Conservation (phyloP, 352 stramenopile genomes). For the Phytophthora podocarpi region DNA sequence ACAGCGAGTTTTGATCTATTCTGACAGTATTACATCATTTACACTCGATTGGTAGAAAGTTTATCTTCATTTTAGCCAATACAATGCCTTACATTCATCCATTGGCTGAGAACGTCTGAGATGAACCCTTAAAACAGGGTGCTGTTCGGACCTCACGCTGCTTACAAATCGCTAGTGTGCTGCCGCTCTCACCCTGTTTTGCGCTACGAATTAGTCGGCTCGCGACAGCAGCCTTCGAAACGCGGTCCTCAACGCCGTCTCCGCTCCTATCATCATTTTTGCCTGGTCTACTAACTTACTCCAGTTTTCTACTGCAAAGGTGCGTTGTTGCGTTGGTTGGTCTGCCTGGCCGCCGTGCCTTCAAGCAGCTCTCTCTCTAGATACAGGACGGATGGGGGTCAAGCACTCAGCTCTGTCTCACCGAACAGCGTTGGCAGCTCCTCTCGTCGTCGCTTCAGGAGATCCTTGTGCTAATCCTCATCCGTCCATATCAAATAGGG, state of each 20-base stretch:
- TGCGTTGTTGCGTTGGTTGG: conserved; percentile 18
- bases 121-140: conserved; percentile 21
- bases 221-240: background rate
- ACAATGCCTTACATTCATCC: conserved; percentile 13
- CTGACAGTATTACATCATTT: background rate
- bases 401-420: background rate
- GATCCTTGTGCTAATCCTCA: too few relatives aligned
- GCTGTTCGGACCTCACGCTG: background rate
- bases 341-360: background rate
- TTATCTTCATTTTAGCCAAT: conserved; percentile 7
- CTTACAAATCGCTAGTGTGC: conserved; percentile 24
- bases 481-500: background rate
- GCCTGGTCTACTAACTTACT: conserved; percentile 74
- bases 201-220: conserved; percentile 16
- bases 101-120: conserved; percentile 33
- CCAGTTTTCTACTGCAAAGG: conserved; percentile 39
- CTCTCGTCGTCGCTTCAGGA: too few relatives aligned
- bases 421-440: too few relatives aligned
- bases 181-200: conserved; percentile 10
- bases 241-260: background rate
- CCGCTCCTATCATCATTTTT: conserved; percentile 54
- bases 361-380: background rate
- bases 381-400: background rate
- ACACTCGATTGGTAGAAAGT: conserved; percentile 15
- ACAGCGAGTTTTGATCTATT: conserved; percentile 1